Evolutionary conservation across 495 filamentous ascomycete genomes (phyloP).

Genomic region (Xylaria intraflava): DNA sequence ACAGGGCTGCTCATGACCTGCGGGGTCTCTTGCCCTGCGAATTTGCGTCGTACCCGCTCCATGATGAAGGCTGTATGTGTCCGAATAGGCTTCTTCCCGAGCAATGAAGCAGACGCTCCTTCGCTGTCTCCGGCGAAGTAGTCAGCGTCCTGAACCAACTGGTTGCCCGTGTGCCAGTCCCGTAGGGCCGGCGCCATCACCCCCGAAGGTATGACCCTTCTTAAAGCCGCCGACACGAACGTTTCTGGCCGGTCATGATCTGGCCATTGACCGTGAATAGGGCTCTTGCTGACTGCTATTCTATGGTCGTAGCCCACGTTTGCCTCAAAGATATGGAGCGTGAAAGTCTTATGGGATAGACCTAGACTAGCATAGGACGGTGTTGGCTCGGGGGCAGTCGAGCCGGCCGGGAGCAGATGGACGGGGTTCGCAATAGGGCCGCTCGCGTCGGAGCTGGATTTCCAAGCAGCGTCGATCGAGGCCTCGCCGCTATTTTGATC

Average conservation of each 20-base stretch:
- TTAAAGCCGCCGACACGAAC: constrained; percentile 29
- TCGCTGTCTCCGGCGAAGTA: constrained; percentile 15
- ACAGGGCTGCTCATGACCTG: constrained; percentile 29
- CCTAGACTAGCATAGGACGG: constrained; percentile 16
- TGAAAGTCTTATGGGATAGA: constrained; percentile 27
- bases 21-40: constrained; percentile 15
- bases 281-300: constrained; percentile 26
- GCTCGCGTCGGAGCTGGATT: constrained; percentile 13
- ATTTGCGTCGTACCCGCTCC: constrained; percentile 21
- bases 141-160: constrained; percentile 16
- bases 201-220: constrained; percentile 27
- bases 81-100: constrained; percentile 18
- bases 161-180: constrained; percentile 45
- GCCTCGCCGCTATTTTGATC: background rate
- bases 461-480: constrained; percentile 4
- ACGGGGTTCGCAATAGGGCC: constrained; percentile 18
- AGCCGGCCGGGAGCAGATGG: constrained; percentile 9
- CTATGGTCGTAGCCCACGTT: constrained; percentile 30
- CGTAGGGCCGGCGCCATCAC: constrained; percentile 32
- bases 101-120: constrained; percentile 16
- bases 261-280: constrained; percentile 40
- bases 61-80: constrained; percentile 13
- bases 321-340: constrained; percentile 30
- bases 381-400: constrained; percentile 4
- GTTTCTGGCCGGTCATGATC: constrained; percentile 12